Percentiles rank a stretch among this genome's conserved stretches.
Evolutionary conservation across 106 monocot genomes (phyloP).

Genomic region (Phalaenopsis aphrodite): DNA sequence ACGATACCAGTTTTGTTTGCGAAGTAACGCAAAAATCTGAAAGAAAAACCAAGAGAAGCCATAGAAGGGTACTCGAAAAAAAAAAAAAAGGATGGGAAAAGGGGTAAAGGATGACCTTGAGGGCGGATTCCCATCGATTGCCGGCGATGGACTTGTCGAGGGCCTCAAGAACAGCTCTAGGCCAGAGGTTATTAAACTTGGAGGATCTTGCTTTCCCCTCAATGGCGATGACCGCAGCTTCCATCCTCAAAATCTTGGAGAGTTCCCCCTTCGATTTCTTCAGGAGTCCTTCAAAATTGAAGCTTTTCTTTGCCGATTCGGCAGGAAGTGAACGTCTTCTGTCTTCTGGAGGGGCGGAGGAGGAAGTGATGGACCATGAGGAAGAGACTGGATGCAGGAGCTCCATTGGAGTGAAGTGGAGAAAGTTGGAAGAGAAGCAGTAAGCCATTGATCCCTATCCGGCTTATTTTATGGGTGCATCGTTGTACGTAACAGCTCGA

Average conservation of each 20-base stretch:
- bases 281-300: not conserved
- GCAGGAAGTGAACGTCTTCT: not conserved
- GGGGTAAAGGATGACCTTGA: constrained; percentile 33
- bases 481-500: too few relatives aligned
- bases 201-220: constrained; percentile 19
- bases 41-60: not conserved
- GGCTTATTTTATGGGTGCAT: too few relatives aligned
- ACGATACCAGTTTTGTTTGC: constrained; percentile 76
- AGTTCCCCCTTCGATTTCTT: constrained; percentile 8
- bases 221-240: constrained; percentile 17
- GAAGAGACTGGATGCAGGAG: not conserved
- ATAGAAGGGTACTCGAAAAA: not conserved
- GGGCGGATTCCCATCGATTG: constrained; percentile 67
- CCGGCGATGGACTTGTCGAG: constrained; percentile 58
- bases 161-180: constrained; percentile 71
- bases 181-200: constrained; percentile 38
- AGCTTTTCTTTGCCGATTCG: not conserved
- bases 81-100: not conserved
- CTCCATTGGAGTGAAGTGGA: not conserved
- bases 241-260: constrained; percentile 17
- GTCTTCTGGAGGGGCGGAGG: not conserved
- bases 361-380: not conserved
- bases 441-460: too few relatives aligned
- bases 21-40: constrained; percentile 75
- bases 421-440: not conserved